Percentiles rank a stretch among this genome's conserved stretches.
These are phyloP conservation scores for Xerocomellus amylosporus DNA, from an alignment of 768 basidiomycete genomes.

Conservation along the genomic window DNA sequence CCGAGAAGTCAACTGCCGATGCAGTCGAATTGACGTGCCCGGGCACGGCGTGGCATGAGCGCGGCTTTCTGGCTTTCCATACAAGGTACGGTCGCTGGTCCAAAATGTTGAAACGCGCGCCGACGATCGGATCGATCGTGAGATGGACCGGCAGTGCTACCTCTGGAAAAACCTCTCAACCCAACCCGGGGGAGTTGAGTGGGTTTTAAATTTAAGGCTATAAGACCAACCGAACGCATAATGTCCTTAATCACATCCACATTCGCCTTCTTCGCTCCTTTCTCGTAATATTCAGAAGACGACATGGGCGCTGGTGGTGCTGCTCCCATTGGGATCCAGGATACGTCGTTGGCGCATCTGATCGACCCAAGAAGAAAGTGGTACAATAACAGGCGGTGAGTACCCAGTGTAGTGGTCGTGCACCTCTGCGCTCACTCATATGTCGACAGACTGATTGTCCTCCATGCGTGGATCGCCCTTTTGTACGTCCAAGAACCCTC, in stretches of 20 bases:
- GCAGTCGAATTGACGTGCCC: too few species aligned
- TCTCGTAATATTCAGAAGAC: background rate
- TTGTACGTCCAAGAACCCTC: conserved; percentile 40
- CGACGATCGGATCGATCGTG: background rate
- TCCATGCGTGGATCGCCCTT: conserved; percentile 70
- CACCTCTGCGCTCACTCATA: background rate
- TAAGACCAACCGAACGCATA: conserved; percentile 1
- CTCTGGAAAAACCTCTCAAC: conserved; percentile 21
- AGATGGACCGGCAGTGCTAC: conserved; percentile 14
- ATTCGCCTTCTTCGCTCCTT: conserved; percentile 3
- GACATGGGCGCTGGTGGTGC: conserved; percentile 57
- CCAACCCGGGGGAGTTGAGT: background rate
- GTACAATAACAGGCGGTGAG: conserved; percentile 75
- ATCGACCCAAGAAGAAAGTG: conserved; percentile 66
- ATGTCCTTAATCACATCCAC: conserved; percentile 20
- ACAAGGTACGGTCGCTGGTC: too few species aligned
- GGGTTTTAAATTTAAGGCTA: conserved; percentile 12
- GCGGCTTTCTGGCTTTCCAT: too few species aligned
- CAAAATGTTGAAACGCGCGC: background rate
- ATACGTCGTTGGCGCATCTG: conserved; percentile 48
- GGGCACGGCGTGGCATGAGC: too few species aligned
- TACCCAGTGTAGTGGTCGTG: background rate
- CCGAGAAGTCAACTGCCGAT: too few species aligned
- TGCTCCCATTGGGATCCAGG: conserved; percentile 25
- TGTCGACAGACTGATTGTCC: conserved; percentile 47